Evolutionary conservation across 1,139 yeast species (phyloP).

Genomic region (Kodamaea ohmeri): DNA sequence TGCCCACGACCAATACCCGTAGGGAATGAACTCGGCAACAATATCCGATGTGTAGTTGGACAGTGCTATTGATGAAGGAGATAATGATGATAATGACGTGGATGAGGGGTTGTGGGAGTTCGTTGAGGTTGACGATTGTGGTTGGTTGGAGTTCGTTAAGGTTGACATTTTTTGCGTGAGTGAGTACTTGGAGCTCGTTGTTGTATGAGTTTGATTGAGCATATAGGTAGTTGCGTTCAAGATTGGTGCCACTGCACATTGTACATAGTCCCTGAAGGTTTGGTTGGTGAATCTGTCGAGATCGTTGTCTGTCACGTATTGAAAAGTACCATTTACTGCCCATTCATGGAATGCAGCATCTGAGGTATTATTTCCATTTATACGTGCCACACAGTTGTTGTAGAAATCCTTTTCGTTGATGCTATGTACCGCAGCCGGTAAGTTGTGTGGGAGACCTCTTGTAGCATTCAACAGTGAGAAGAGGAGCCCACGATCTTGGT

Average conservation of each 20-base stretch:
- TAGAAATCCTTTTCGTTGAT: slow-evolving; percentile 9
- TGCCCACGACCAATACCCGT: slow-evolving; percentile 70
- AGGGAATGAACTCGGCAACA: slow-evolving; percentile 23
- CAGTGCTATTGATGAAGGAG: background rate
- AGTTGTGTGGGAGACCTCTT: slow-evolving; percentile 15
- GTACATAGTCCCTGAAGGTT: slow-evolving; percentile 34
- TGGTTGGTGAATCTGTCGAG: slow-evolving; percentile 29
- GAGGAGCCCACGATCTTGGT: background rate
- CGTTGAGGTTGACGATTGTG: too few relatives aligned
- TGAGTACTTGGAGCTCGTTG: background rate
- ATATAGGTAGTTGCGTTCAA: slow-evolving; percentile 40
- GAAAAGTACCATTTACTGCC: slow-evolving; percentile 31
- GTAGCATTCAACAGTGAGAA: slow-evolving; percentile 13
- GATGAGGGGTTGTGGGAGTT: too few relatives aligned
- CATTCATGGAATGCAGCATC: slow-evolving; percentile 17
- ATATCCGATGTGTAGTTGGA: slow-evolving; percentile 7
- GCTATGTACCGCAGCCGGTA: slow-evolving; percentile 10
- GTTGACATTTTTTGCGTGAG: background rate
- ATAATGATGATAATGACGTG: too few relatives aligned
- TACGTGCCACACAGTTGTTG: slow-evolving; percentile 7
- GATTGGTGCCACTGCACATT: slow-evolving; percentile 63
- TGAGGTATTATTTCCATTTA: background rate
- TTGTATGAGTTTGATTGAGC: too few relatives aligned
- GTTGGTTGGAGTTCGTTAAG: too few relatives aligned
- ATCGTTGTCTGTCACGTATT: slow-evolving; percentile 35